phyloP scores from a whole-genome alignment of 352 stramenopile genomes.

The Globisporangium takayamanum region DNA sequence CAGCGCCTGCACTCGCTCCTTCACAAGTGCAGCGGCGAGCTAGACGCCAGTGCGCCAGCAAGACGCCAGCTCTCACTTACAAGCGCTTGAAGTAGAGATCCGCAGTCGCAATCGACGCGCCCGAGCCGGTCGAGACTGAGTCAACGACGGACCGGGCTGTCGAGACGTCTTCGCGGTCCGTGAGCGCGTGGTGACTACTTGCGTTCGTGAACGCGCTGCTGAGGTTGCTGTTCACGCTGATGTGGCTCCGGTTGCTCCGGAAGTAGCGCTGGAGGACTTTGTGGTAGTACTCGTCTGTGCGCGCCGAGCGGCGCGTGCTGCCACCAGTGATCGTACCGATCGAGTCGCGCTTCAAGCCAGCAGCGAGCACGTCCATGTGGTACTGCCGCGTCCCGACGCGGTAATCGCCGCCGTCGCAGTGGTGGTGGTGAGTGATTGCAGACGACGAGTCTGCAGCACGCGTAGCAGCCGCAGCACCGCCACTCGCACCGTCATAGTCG shows the following conservation, averaged over 20 bases:
- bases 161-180: conserved; percentile 14
- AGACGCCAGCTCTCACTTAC: not conserved
- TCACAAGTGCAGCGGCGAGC: not conserved
- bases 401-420: conserved; percentile 2
- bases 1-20: not conserved
- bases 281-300: conserved; percentile 72
- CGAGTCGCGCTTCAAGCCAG: conserved; percentile 14
- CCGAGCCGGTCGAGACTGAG: conserved; percentile 14
- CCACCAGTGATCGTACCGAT: not conserved
- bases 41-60: not conserved
- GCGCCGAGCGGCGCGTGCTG: conserved; percentile 19
- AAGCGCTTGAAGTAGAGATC: conserved; percentile 15
- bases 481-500: conserved; percentile 9
- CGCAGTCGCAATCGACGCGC: conserved; percentile 5
- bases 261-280: conserved; percentile 52
- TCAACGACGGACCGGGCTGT: conserved; percentile 9
- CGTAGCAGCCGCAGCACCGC: not conserved
- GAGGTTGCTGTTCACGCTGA: conserved; percentile 42
- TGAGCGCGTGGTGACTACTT: conserved; percentile 25
- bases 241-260: conserved; percentile 40
- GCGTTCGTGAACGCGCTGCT: conserved; percentile 42
- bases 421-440: conserved; percentile 1
- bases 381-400: conserved; percentile 13
- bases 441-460: conserved; percentile 8
- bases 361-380: conserved; percentile 11